Evolutionary conservation across 2,329 filamentous ascomycete species (phyloP).

Genomic region (Hawksworthiomyces lignivorus): DNA sequence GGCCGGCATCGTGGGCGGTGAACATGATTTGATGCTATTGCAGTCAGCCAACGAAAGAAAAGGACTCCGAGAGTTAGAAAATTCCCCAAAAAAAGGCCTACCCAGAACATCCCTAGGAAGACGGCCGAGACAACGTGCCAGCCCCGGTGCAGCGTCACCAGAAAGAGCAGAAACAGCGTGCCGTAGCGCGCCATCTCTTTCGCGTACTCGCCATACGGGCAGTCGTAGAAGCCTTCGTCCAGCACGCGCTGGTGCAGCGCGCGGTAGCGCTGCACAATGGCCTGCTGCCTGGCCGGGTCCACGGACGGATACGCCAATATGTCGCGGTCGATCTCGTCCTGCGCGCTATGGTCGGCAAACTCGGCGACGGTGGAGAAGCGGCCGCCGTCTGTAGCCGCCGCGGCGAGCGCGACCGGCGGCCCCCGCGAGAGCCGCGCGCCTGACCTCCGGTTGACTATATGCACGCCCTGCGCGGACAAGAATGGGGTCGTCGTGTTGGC

Average conservation of each 20-base stretch:
- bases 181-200: slow-evolving; percentile 50
- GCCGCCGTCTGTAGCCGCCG: background rate
- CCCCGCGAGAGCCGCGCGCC: background rate
- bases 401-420: background rate
- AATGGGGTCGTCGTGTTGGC: slow-evolving; percentile 2
- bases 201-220: slow-evolving; percentile 49
- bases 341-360: slow-evolving; percentile 29
- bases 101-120: slow-evolving; percentile 56
- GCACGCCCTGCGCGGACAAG: slow-evolving; percentile 5
- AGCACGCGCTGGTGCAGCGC: slow-evolving; percentile 46
- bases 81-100: slow-evolving; percentile 20
- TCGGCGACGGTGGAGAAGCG: slow-evolving; percentile 1
- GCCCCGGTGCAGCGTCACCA: slow-evolving; percentile 34
- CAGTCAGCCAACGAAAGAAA: slow-evolving; percentile 36
- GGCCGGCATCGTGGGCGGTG: slow-evolving; percentile 57
- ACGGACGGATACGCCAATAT: slow-evolving; percentile 41
- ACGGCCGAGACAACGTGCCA: slow-evolving; percentile 53
- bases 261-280: slow-evolving; percentile 49
- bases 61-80: slow-evolving; percentile 12
- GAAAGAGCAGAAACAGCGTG: slow-evolving; percentile 41
- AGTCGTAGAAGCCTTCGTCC: slow-evolving; percentile 50
- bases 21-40: slow-evolving; percentile 62
- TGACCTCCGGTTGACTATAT: slow-evolving; percentile 4
- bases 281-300: slow-evolving; percentile 44
- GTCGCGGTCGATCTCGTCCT: slow-evolving; percentile 28